Conservation (phyloP, 352 stramenopile genomes). For the Globisporangium camurandrum region DNA sequence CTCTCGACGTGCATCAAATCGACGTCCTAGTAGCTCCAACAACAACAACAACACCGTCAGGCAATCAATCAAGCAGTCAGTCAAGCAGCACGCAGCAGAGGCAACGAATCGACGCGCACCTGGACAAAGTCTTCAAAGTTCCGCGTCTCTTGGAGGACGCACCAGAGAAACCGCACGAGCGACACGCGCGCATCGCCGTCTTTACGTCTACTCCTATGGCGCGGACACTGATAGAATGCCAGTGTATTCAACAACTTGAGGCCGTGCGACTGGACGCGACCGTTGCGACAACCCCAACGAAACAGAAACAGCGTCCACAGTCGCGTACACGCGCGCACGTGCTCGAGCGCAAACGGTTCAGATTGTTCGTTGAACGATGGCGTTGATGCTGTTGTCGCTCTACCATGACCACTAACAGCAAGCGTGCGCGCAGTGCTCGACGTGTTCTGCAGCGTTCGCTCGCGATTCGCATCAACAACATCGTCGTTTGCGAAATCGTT, state of each 20-base stretch:
- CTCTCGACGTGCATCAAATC: no score
- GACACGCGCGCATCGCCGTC: conserved; percentile 18
- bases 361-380: conserved; percentile 6
- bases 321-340: conserved; percentile 32
- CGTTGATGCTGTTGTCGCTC: conserved; percentile 4
- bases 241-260: conserved; percentile 56
- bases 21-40: conserved; percentile 18
- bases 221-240: conserved; percentile 38
- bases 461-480: not conserved
- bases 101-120: no score
- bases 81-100: no score
- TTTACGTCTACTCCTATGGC: conserved; percentile 1
- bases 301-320: conserved; percentile 50
- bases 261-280: conserved; percentile 27
- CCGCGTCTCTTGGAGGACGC: conserved; percentile 48
- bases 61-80: not conserved
- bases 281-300: conserved; percentile 38
- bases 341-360: conserved; percentile 36
- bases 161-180: no score
- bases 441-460: conserved; percentile 29
- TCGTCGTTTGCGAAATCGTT: conserved; percentile 10
- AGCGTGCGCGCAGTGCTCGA: conserved; percentile 29
- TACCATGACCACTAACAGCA: conserved; percentile 13
- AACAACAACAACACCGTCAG: conserved; percentile 9
- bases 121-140: conserved; percentile 44